Base-by-base conservation (phyloP, 192 early-diverging fungal genomes). In the Paraglomus brasilianum region DNA sequence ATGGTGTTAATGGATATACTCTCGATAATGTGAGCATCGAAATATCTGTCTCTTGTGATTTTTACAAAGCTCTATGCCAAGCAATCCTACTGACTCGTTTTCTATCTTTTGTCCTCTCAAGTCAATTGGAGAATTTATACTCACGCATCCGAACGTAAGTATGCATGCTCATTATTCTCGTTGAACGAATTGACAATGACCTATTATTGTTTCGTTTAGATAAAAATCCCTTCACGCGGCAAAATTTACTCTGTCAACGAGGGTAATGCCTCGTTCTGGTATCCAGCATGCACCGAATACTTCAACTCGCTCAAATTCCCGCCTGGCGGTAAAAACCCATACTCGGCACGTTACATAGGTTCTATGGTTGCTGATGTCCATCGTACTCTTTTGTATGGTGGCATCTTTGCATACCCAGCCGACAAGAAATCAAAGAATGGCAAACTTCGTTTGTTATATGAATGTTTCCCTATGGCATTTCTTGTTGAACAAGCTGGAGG, bases 181-280 rank as follows among this genome's bases (percentile, higher is more conserved):
- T 3, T 30, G 30, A 30, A 30, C 30, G 3, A 30, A 30, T 30
- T 30, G 30, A 30, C 3, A 30, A 30, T 30, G 30, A 30, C n/a
- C n/a, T 56, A n/a, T 15, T 63, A 50, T 43, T 9, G 15, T 61
- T 45, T 7, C 55, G n/a, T 55, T 43, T 59, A 86, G 82, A 91
- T 93, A 56, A 74, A 71, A 72, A 84, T 92, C 36, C 92, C 90
- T 44, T 22, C 78, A 6, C 83, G 89, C 13, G 92, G 89, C 69
- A 98, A 98, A 83, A 98, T 98, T 75, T 98, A 97, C 83, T 97
- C 97, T 43, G 86, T 96, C 73, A 98, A 98, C 75, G 97, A 98
- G 75, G 97, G 97, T 50, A 95, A 98, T 80, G 88, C 91, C 61
- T 83, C 91, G 72, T 92, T 92, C 75, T 98, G 92, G 84, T 88